These are phyloP conservation scores for Ustilago esculenta DNA, from an alignment of 1,284 basidiomycete genomes.

Conservation along the genomic window DNA sequence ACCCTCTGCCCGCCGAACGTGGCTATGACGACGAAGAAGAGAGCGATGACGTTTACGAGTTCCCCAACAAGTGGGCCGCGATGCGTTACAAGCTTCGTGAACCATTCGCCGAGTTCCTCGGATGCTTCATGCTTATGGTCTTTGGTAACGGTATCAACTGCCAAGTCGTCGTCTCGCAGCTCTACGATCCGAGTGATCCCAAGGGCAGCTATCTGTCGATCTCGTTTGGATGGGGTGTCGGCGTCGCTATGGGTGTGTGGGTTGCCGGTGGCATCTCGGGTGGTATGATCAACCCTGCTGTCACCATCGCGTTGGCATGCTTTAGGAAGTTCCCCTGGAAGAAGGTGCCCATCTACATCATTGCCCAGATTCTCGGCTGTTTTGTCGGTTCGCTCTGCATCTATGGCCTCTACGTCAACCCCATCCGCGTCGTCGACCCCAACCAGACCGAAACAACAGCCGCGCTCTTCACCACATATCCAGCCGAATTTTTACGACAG, in stretches of 20 bases:
- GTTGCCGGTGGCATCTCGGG: conserved; percentile 59
- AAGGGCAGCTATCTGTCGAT: conserved; percentile 55
- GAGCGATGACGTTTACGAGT: conserved; percentile 37
- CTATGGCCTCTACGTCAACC: conserved; percentile 81
- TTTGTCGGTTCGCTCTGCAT: conserved; percentile 76
- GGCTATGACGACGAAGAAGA: conserved; percentile 17
- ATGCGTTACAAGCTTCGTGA: conserved; percentile 54
- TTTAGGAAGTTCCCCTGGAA: conserved; percentile 81
- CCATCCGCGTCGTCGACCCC: conserved; percentile 70
- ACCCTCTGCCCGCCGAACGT: conserved; percentile 31
- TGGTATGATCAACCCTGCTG: conserved; percentile 55
- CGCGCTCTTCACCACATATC: conserved; percentile 77
- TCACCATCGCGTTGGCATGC: conserved; percentile 75
- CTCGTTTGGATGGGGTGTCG: conserved; percentile 61
- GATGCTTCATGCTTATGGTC: conserved; percentile 56
- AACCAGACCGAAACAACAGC: conserved; percentile 70
- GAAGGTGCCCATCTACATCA: conserved; percentile 79
- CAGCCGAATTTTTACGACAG: conserved; percentile 46
- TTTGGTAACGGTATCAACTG: conserved; percentile 63
- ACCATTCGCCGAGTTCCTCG: conserved; percentile 57
- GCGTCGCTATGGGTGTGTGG: conserved; percentile 61
- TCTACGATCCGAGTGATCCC: conserved; percentile 32
- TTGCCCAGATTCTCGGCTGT: conserved; percentile 78
- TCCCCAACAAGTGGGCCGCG: conserved; percentile 56
- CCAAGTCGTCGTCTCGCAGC: conserved; percentile 49